Percentiles rank a stretch among this genome's conserved stretches.
Evolutionary conservation across 441 rosid genomes (phyloP).

Genomic region (Melianthus villosus): DNA sequence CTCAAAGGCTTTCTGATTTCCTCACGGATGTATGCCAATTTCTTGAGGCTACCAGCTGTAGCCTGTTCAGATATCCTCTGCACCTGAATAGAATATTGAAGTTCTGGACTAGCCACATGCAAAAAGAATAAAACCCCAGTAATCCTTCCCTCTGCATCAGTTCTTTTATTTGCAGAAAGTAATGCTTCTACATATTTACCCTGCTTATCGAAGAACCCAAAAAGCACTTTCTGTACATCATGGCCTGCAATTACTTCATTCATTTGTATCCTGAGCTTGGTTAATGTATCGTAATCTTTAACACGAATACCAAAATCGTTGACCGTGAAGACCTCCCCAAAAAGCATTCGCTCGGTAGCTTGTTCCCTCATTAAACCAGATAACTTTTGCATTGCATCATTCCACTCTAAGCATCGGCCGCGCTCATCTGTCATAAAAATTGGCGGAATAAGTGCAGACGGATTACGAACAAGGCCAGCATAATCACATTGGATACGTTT

Average conservation of each 20-base stretch:
- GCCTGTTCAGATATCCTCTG: conserved; percentile 61
- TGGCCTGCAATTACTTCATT: conserved; percentile 41
- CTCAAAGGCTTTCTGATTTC: conserved; percentile 39
- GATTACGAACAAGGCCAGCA: conserved; percentile 46
- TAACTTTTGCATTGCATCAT: conserved; percentile 59
- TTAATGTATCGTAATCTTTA: conserved; percentile 52
- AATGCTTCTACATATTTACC: conserved; percentile 52
- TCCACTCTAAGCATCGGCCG: conserved; percentile 74
- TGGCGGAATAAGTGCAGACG: conserved; percentile 66
- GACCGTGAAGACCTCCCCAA: conserved; percentile 65
- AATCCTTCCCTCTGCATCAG: conserved; percentile 40
- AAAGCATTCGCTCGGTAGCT: conserved; percentile 35
- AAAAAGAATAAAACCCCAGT: conserved; percentile 57
- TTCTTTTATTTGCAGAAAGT: conserved; percentile 45
- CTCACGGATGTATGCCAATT: conserved; percentile 43
- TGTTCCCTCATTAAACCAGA: conserved; percentile 69
- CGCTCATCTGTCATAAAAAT: conserved; percentile 51
- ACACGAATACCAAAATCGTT: conserved; percentile 41
- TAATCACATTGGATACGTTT: conserved; percentile 56
- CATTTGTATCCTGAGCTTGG: conserved; percentile 41
- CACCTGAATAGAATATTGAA: conserved; percentile 56
- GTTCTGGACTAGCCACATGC: conserved; percentile 64
- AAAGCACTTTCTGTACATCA: conserved; percentile 36
- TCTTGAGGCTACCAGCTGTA: conserved; percentile 35
- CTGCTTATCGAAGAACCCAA: conserved; percentile 50